These are phyloP conservation scores for Alternaria novae-zelandiae DNA, from an alignment of 2,329 filamentous ascomycete species.

Conservation along the genomic window DNA sequence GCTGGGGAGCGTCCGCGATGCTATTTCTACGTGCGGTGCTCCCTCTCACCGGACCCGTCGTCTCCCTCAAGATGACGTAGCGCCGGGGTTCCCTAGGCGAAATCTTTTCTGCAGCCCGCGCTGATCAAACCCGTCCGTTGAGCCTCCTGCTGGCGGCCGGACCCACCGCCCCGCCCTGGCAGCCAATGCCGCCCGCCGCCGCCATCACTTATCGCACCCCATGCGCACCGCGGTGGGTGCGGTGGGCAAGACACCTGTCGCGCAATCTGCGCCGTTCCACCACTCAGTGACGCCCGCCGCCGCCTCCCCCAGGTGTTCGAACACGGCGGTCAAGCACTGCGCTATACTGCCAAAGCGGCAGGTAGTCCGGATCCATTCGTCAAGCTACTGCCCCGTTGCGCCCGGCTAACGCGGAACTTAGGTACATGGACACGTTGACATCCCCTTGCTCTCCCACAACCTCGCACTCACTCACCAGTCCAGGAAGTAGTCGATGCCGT, in stretches of 20 bases:
- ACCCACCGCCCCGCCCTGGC: constrained; percentile 27
- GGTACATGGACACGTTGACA: background rate
- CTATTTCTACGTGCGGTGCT: constrained; percentile 6
- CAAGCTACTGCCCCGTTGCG: background rate
- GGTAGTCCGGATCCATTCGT: constrained; percentile 1
- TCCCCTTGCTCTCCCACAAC: background rate
- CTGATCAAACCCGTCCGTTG: constrained; percentile 23
- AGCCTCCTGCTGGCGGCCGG: constrained; percentile 29
- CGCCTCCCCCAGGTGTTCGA: background rate
- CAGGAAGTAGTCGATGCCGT: constrained; percentile 45
- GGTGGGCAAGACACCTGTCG: background rate
- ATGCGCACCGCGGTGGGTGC: constrained; percentile 2
- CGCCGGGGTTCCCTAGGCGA: constrained; percentile 33
- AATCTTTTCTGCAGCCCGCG: constrained; percentile 25
- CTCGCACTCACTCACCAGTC: constrained; percentile 28
- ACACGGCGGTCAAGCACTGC: constrained; percentile 6
- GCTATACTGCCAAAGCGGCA: constrained; percentile 11
- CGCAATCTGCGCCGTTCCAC: constrained; percentile 6
- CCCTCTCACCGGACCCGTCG: constrained; percentile 18
- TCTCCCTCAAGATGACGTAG: constrained; percentile 31
- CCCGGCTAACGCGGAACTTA: constrained; percentile 7
- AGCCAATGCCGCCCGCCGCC: constrained; percentile 28
- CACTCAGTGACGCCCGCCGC: background rate
- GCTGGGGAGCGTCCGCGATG: background rate
- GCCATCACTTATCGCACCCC: constrained; percentile 11